Evolutionary conservation across 1,139 yeast genomes (phyloP).

Genomic region (Candida glucosophila): DNA sequence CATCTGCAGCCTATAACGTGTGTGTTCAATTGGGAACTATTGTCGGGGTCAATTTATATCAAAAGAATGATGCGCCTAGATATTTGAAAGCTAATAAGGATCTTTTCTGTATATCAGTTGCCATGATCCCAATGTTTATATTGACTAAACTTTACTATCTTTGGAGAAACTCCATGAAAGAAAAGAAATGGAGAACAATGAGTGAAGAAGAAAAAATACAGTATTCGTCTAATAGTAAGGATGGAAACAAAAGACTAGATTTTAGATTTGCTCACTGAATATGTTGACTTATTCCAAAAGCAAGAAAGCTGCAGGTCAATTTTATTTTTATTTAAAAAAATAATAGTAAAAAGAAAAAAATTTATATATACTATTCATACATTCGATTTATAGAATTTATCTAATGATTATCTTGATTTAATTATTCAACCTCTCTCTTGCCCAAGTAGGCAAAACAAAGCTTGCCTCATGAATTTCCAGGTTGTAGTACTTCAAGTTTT

Average conservation of each 20-base stretch:
- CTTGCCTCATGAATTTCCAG: constrained; percentile 74
- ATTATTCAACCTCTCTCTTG: constrained; percentile 35
- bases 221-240: constrained; percentile 32
- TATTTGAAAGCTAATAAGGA: constrained; percentile 42
- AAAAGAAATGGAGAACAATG: constrained; percentile 34
- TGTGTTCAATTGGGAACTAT: constrained; percentile 46
- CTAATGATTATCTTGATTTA: constrained; percentile 2
- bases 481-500: constrained; percentile 72
- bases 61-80: constrained; percentile 43
- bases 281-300: neutral
- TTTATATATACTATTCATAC: neutral
- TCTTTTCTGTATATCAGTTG: constrained; percentile 23
- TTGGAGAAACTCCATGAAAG: constrained; percentile 34
- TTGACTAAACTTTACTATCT: constrained; percentile 28
- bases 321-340: neutral
- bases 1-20: constrained; percentile 52
- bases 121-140: constrained; percentile 6
- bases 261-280: constrained; percentile 20
- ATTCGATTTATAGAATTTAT: no score
- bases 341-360: neutral
- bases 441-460: constrained; percentile 85
- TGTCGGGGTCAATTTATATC: constrained; percentile 42
- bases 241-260: constrained; percentile 46
- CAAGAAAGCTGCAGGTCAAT: no score
- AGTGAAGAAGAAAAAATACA: constrained; percentile 32